Percentiles rank a stretch among this genome's conserved stretches.
phyloP scores from a whole-genome alignment of 2,329 filamentous ascomycete genomes.

The Talaromyces albobiverticillius region DNA sequence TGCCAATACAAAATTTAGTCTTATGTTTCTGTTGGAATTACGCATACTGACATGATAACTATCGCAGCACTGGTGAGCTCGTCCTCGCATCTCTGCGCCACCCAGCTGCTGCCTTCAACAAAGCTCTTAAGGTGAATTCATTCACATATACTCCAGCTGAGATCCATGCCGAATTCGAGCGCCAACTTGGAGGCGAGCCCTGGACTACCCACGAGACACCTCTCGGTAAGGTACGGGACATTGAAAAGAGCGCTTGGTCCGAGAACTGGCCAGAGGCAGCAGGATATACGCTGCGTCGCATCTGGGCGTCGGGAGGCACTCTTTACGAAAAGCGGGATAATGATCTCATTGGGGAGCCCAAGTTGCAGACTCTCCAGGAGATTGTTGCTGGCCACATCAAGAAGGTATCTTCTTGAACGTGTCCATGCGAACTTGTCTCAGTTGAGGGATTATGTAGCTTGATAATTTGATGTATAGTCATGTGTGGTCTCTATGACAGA shows the following conservation, averaged over 20 bases:
- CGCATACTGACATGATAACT: slow-evolving; percentile 1
- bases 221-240: slow-evolving; percentile 51
- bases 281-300: slow-evolving; percentile 60
- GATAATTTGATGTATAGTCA: too few species aligned
- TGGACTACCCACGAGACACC: slow-evolving; percentile 56
- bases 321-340: slow-evolving; percentile 69
- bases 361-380: slow-evolving; percentile 53
- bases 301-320: slow-evolving; percentile 71
- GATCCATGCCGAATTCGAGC: slow-evolving; percentile 66
- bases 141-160: slow-evolving; percentile 64
- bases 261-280: slow-evolving; percentile 53
- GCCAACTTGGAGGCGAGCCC: slow-evolving; percentile 55
- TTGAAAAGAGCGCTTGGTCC: slow-evolving; percentile 61
- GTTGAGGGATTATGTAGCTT: too few species aligned
- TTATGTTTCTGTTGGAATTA: neutral
- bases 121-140: slow-evolving; percentile 66
- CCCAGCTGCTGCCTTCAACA: slow-evolving; percentile 51
- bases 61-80: slow-evolving; percentile 60
- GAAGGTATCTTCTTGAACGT: too few species aligned
- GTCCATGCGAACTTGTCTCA: neutral
- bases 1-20: neutral
- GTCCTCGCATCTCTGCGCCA: slow-evolving; percentile 61
- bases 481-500: too few species aligned
- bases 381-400: slow-evolving; percentile 35
- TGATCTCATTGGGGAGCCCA: slow-evolving; percentile 52